Evolutionary conservation across 2,329 filamentous ascomycete species (phyloP).

Genomic region (Pleurostoma richardsiae): DNA sequence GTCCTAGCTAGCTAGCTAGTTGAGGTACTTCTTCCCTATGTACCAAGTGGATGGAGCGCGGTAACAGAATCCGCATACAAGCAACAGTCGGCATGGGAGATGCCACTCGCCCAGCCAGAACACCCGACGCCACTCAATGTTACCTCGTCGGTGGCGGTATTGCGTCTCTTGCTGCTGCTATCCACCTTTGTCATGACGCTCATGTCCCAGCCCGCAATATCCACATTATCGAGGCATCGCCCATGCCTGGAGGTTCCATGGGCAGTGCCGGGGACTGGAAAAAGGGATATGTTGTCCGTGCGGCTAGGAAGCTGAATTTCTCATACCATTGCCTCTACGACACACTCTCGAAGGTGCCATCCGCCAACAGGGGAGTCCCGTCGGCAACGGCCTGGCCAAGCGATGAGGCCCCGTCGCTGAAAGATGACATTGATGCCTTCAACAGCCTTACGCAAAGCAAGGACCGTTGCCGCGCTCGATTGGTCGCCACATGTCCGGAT

Average conservation of each 20-base stretch:
- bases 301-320: slow-evolving; percentile 21
- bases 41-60: too few species aligned
- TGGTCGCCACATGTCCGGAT: slow-evolving; percentile 13
- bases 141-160: slow-evolving; percentile 23
- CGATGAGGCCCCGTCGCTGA: slow-evolving; percentile 12
- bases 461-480: slow-evolving; percentile 13
- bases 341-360: slow-evolving; percentile 18
- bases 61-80: too few species aligned
- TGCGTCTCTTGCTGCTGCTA: slow-evolving; percentile 20
- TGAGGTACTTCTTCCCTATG: too few species aligned
- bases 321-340: slow-evolving; percentile 21
- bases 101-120: neutral
- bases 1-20: too few species aligned
- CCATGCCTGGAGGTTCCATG: slow-evolving; percentile 16
- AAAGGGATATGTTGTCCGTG: slow-evolving; percentile 17
- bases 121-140: slow-evolving; percentile 15
- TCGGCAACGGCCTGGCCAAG: slow-evolving; percentile 2
- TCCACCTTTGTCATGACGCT: slow-evolving; percentile 21
- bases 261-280: slow-evolving; percentile 8
- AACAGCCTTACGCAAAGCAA: slow-evolving; percentile 4
- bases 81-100: neutral
- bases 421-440: slow-evolving; percentile 17
- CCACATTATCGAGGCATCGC: slow-evolving; percentile 19
- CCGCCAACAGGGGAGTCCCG: slow-evolving; percentile 10
- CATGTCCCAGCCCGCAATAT: slow-evolving; percentile 18